These are phyloP conservation scores for Phytopythium ostracodes DNA, from an alignment of 352 stramenopile genomes.

Conservation along the genomic window DNA sequence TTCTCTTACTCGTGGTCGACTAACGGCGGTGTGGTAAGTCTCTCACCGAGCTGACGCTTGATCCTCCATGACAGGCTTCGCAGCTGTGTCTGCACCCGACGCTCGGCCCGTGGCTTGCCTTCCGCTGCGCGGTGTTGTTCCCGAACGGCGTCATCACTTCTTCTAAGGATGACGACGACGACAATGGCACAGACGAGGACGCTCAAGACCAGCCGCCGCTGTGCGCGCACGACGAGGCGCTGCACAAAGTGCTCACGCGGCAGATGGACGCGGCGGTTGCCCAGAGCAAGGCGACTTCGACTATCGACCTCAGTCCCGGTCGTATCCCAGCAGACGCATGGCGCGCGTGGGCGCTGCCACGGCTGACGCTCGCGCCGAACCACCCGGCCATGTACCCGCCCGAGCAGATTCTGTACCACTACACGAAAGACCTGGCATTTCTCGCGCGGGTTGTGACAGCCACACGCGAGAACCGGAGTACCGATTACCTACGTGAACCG, in stretches of 20 bases:
- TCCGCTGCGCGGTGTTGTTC: slow-evolving; percentile 60
- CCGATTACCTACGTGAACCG: slow-evolving; percentile 42
- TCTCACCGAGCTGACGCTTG: not conserved
- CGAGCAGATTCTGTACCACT: slow-evolving; percentile 71
- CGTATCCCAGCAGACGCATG: slow-evolving; percentile 42
- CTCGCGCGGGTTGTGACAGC: slow-evolving; percentile 33
- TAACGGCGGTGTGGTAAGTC: too few species aligned
- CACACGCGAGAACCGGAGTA: slow-evolving; percentile 21
- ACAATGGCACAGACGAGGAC: not conserved
- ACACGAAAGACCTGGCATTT: slow-evolving; percentile 57
- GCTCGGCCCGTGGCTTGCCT: slow-evolving; percentile 63
- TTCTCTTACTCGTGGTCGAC: not conserved
- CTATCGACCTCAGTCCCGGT: slow-evolving; percentile 7
- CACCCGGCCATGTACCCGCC: slow-evolving; percentile 58
- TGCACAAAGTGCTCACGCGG: slow-evolving; percentile 29
- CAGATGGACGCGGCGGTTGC: slow-evolving; percentile 49
- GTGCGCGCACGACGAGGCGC: slow-evolving; percentile 35
- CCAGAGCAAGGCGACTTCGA: slow-evolving; percentile 25
- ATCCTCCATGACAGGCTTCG: slow-evolving; percentile 24
- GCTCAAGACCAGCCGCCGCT: slow-evolving; percentile 17
- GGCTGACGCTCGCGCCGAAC: slow-evolving; percentile 50
- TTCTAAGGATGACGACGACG: not conserved
- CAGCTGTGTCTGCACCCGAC: slow-evolving; percentile 65
- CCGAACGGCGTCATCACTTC: slow-evolving; percentile 17
- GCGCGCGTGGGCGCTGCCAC: slow-evolving; percentile 50